Evolutionary conservation across 495 filamentous ascomycete species (phyloP).

Genomic region (Aspergillus conjunctus): DNA sequence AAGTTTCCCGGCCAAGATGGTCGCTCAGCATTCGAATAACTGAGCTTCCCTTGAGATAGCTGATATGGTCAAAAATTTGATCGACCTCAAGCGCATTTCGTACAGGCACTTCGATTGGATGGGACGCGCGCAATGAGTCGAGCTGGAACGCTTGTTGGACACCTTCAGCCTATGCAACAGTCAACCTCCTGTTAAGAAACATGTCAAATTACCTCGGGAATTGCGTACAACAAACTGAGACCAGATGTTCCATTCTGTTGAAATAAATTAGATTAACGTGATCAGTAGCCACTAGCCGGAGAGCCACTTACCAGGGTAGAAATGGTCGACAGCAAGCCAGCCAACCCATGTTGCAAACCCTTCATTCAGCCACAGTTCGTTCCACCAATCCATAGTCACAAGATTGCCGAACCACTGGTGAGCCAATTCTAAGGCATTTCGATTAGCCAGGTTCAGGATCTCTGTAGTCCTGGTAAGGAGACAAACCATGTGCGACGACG

Average conservation of each 20-base stretch:
- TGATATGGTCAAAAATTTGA: conserved; percentile 95
- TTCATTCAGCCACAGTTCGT: conserved; percentile 95
- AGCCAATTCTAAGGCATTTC: conserved; percentile 65
- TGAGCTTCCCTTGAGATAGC: conserved; percentile 93
- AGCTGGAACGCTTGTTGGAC: conserved; percentile 88
- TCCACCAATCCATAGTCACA: conserved; percentile 83
- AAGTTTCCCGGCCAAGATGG: conserved; percentile 81
- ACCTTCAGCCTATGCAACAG: conserved; percentile 68
- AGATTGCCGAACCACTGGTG: conserved; percentile 99
- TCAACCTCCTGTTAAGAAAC: conserved; percentile 33
- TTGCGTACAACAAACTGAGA: conserved; percentile 83
- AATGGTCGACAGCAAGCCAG: conserved; percentile 88
- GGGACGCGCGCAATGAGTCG: conserved; percentile 84
- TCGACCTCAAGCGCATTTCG: conserved; percentile 89
- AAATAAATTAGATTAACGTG: conserved; percentile 14
- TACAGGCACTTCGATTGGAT: conserved; percentile 93
- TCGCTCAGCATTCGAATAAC: conserved; percentile 92
- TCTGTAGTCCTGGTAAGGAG: background rate
- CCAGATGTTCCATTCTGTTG: conserved; percentile 87
- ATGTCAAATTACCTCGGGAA: conserved; percentile 52
- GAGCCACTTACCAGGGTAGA: conserved; percentile 67
- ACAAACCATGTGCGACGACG: conserved; percentile 75
- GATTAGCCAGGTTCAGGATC: conserved; percentile 11
- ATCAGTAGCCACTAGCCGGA: background rate
- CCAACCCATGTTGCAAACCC: conserved; percentile 98